A percentile compares a stretch with the other conserved stretches of the same genome.
Conservation (phyloP, 768 basidiomycete species). For the Hypsizygus marmoreus region DNA sequence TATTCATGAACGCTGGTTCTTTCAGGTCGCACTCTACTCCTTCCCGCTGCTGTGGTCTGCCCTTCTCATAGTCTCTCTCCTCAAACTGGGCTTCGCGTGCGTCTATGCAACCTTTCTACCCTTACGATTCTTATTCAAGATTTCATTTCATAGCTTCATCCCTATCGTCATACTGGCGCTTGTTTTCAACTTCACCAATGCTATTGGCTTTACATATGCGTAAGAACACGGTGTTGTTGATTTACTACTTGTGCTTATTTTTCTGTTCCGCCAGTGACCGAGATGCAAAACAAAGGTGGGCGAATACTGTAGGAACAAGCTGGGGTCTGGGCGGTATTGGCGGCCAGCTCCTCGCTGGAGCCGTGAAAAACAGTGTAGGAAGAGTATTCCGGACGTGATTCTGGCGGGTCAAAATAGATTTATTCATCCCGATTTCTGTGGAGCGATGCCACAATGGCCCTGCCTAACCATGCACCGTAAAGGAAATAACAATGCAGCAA, state of each 20-base stretch:
- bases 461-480: no score
- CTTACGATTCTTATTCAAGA: neutral
- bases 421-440: no score
- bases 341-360: conserved; percentile 79
- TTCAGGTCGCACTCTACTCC: conserved; percentile 83
- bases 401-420: conserved; percentile 9
- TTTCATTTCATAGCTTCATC: conserved; percentile 64
- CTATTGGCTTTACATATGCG: conserved; percentile 97
- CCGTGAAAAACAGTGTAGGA: conserved; percentile 81
- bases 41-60: conserved; percentile 90
- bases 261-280: conserved; percentile 60
- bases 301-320: conserved; percentile 66
- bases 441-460: no score
- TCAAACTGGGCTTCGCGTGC: conserved; percentile 88
- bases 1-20: conserved; percentile 15
- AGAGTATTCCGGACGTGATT: conserved; percentile 55
- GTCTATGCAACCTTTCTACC: conserved; percentile 29
- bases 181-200: conserved; percentile 95
- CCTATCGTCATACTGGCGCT: conserved; percentile 94
- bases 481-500: conserved; percentile 3
- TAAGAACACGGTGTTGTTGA: conserved; percentile 41
- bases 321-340: conserved; percentile 83
- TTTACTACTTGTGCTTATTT: conserved; percentile 13
- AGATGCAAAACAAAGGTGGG: conserved; percentile 93
- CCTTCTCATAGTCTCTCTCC: conserved; percentile 83